Evolutionary conservation across 768 basidiomycete species (phyloP), one percentile per base, ranked within the genome.

Genomic region (Neoboletus magnificus): DNA sequence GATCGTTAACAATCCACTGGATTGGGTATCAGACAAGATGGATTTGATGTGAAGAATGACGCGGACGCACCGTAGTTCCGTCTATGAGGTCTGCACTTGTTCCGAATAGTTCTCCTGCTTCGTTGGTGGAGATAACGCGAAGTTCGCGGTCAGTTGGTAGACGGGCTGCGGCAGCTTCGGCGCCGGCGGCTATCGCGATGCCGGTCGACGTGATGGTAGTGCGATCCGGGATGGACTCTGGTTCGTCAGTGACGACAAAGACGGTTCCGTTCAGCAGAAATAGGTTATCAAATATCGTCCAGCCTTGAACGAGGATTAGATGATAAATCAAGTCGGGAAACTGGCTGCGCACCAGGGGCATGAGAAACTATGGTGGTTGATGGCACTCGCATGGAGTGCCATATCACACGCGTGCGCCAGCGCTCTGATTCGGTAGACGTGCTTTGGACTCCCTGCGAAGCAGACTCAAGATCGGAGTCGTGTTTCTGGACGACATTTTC

Each of bases 231-330:
- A 93, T 68, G 3, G 69, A 73, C 10, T 78, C 75, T 8, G 88
- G 89, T 20, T 84, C 73, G 68, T 93, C 84, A 4, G 87, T 82
- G 40, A 98, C 91, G 60, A 96, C 77, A 67, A 85, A 93, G 36
- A 89, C 80, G 8, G 89, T 86, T 43, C 91, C 91, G 60, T 93
- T 91, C 62, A 84, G 74, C 53, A 93, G 71, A 66, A 91, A 96
- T 11, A 96, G 77, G 53, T 80, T 82, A 73, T 94, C 91, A 57
- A 93, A 86, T 49, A 94, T 84, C 2, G 93, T 91, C 93, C 92
- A 97, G 32, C 93, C 93, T 93, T 65, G 33, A 5, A 45, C 32
- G 13, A 37, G 8, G 16, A 6, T 41, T 56, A 6, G 20, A 43
- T 11, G 43, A 9, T 32, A 20, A 41, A 13, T 33, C 3, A 7